Evolutionary conservation across 257 asterid genomes (phyloP), one percentile per base, ranked within the genome.

Genomic region (Gardenia jasminoides): DNA sequence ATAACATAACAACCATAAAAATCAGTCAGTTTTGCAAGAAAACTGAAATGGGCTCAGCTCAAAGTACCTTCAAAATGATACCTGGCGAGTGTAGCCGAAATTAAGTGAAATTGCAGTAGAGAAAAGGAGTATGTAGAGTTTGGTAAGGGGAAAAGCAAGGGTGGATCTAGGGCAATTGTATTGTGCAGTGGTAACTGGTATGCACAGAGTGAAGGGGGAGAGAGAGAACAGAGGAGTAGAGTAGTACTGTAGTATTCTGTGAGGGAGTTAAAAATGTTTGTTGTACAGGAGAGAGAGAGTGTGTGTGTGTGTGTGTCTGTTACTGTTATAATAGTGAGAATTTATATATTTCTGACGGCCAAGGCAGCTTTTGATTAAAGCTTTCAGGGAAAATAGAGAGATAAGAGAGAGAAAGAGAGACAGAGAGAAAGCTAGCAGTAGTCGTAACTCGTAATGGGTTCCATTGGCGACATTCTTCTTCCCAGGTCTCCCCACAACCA

Each of bases 151-250:
- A 77, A 81, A 64, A 59, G 76, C 65, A 76, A 61, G 83, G 87
- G 86, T 76, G 94, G 97, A 91, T 93, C 97, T 93, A 91, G 96
- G 94, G 93, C 71, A 78, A 84, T 76, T 74, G 52, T 76, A 82
- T 72, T 77, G 70, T 6, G 82, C 17, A 69, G 24, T 10, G 36
- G 50, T 24, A 36, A 36, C 41, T 36, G 70, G 28, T 30, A 17
- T 47, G 62, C 33, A 56, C 70, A 56, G 50, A 74, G 72, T 66
- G 74, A 2, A 54, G 58, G 41, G 79, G 30, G 52, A 36, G 71
- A 36, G 67, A 75, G 48, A 41, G 31, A 30, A 58, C 44, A 66
- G 43, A 58, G 4, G 30, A 77, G 47, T 64, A 36, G 67, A 13
- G 19, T 2, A 70, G 72, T 22, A 39, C 48, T 6, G 36, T 44